Conservation (phyloP, 805 yeast genomes). For the Spathaspora passalidarum region DNA sequence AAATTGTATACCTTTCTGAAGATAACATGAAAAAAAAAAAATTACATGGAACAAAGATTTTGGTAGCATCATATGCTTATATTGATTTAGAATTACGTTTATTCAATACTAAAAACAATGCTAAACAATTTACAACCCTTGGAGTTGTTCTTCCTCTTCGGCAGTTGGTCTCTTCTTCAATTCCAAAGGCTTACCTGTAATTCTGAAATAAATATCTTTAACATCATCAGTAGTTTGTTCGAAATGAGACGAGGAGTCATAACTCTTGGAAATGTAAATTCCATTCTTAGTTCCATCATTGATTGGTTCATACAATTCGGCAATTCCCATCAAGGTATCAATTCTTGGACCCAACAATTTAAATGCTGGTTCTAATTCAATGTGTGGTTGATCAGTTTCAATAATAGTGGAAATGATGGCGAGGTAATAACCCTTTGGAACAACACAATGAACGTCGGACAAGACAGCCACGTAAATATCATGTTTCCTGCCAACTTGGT, state of each 20-base stretch:
- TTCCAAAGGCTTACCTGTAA: slow-evolving; percentile 88
- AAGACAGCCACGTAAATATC: slow-evolving; percentile 93
- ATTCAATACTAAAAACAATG: not conserved
- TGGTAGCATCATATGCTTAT: no score
- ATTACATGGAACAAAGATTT: no score
- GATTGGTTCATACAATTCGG: slow-evolving; percentile 83
- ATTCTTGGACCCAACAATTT: slow-evolving; percentile 76
- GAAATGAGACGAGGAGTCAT: slow-evolving; percentile 93
- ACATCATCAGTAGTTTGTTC: slow-evolving; percentile 96
- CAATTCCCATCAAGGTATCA: slow-evolving; percentile 91
- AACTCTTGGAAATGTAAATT: slow-evolving; percentile 81
- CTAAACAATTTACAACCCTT: slow-evolving; percentile 12
- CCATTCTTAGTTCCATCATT: slow-evolving; percentile 80
- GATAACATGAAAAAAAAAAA: no score
- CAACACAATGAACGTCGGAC: slow-evolving; percentile 85
- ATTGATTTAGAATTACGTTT: no score
- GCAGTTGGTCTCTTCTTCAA: slow-evolving; percentile 70
- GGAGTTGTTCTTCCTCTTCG: slow-evolving; percentile 48
- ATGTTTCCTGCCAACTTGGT: slow-evolving; percentile 87
- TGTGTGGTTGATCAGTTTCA: slow-evolving; percentile 89
- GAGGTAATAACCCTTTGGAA: slow-evolving; percentile 82
- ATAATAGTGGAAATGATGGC: slow-evolving; percentile 94
- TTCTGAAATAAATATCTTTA: slow-evolving; percentile 86
- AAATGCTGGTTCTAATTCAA: slow-evolving; percentile 92
- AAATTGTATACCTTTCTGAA: no score